Percentiles rank a stretch among this genome's conserved stretches.
Conservation (phyloP, 805 yeast genomes). For the Wickerhamiella kazuoi region DNA sequence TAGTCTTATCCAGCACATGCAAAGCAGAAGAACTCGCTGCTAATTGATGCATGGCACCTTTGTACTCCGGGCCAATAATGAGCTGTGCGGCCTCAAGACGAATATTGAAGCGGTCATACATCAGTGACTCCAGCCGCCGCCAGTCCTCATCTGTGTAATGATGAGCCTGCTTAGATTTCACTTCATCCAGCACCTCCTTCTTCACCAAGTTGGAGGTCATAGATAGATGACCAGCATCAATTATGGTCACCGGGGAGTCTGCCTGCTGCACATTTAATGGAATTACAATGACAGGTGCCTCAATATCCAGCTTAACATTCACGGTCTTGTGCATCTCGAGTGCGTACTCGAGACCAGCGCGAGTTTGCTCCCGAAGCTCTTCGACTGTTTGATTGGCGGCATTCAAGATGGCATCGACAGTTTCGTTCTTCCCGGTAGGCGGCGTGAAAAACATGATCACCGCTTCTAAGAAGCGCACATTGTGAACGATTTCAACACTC, state of each 20-base stretch:
- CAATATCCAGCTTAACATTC: conserved; percentile 70
- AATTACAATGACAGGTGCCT: conserved; percentile 77
- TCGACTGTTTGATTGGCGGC: conserved; percentile 94
- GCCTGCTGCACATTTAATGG: conserved; percentile 63
- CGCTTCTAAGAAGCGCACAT: conserved; percentile 65
- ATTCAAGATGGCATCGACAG: conserved; percentile 74
- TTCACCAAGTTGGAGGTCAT: conserved; percentile 49
- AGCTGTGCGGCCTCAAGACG: conserved; percentile 73
- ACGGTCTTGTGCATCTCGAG: conserved; percentile 87
- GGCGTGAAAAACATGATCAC: conserved; percentile 66
- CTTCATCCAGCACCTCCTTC: conserved; percentile 44
- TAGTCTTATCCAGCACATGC: conserved; percentile 56
- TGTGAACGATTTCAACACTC: conserved; percentile 81
- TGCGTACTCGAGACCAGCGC: conserved; percentile 84
- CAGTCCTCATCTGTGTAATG: conserved; percentile 52
- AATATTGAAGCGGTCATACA: conserved; percentile 78
- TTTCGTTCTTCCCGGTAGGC: conserved; percentile 68
- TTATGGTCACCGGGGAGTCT: conserved; percentile 73
- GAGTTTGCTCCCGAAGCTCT: conserved; percentile 73
- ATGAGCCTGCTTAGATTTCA: conserved; percentile 39
- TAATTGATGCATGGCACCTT: conserved; percentile 57
- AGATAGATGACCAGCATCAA: conserved; percentile 92
- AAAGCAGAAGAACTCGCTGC: conserved; percentile 29
- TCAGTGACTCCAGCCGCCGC: conserved; percentile 51
- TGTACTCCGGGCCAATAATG: conserved; percentile 66